A percentile compares a stretch with the other conserved stretches of the same genome.
Evolutionary conservation across 148 eudicot genomes (phyloP).

Genomic region (Hydrangea macrophylla): DNA sequence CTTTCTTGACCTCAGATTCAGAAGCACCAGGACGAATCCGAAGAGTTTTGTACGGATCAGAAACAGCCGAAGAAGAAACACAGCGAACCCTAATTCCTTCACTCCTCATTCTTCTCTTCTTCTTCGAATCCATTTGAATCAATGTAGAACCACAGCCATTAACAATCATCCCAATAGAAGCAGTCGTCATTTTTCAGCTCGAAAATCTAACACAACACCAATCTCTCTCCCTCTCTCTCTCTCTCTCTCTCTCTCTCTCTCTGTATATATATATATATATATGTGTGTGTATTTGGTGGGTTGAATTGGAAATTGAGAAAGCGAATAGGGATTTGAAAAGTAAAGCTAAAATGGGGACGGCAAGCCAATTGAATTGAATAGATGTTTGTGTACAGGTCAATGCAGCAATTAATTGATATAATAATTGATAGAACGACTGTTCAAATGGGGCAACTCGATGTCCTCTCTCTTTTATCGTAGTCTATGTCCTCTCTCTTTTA

Average conservation of each 20-base stretch:
- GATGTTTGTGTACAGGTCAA: no score
- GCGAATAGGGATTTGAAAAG: background rate
- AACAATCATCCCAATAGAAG: constrained; percentile 24
- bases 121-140: constrained; percentile 13
- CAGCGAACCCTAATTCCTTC: constrained; percentile 19
- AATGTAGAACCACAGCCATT: constrained; percentile 24
- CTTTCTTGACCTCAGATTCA: constrained; percentile 73
- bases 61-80: constrained; percentile 23
- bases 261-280: background rate
- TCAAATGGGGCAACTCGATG: no score
- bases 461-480: no score
- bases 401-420: background rate
- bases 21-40: constrained; percentile 51
- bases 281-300: background rate
- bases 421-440: background rate
- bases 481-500: no score
- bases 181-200: constrained; percentile 21
- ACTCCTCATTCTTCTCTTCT: background rate
- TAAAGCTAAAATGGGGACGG: no score
- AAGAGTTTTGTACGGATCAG: constrained; percentile 69
- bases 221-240: background rate
- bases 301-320: no score
- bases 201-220: background rate
- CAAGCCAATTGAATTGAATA: background rate
- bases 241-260: background rate